phyloP scores from a whole-genome alignment of 2,329 filamentous ascomycete species.

The Coniella vitis region DNA sequence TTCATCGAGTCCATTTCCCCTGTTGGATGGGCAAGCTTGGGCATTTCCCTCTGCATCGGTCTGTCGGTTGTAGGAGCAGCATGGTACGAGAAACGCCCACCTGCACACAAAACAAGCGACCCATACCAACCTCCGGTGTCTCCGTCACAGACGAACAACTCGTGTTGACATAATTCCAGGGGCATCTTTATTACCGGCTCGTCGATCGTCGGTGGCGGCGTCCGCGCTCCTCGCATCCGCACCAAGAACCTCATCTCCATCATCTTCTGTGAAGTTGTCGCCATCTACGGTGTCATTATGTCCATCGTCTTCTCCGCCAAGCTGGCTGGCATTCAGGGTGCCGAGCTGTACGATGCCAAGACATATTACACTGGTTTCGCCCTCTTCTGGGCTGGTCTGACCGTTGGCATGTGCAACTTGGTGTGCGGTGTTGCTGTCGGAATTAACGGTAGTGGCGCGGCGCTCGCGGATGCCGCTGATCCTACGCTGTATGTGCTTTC shows the following conservation, averaged over 20 bases:
- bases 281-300: conserved; percentile 99
- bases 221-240: conserved; percentile 92
- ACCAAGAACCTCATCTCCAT: conserved; percentile 99
- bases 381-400: conserved; percentile 91
- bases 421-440: conserved; percentile 94
- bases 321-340: conserved; percentile 58
- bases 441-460: conserved; percentile 96
- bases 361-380: conserved; percentile 94
- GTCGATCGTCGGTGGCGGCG: conserved; percentile 93
- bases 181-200: conserved; percentile 98
- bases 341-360: conserved; percentile 62
- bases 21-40: conserved; percentile 85
- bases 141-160: background rate
- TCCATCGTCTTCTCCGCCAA: conserved; percentile 96
- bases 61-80: conserved; percentile 94
- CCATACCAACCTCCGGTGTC: no score
- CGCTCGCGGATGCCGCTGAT: conserved; percentile 91
- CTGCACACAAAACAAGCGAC: background rate
- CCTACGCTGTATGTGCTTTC: conserved; percentile 64
- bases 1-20: conserved; percentile 94
- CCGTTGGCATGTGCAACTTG: conserved; percentile 91
- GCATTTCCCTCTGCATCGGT: conserved; percentile 91
- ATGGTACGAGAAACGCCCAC: conserved; percentile 58
- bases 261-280: conserved; percentile 99
- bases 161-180: conserved; percentile 44